Percentiles rank a stretch among this genome's conserved stretches.
Evolutionary conservation across 306 rosid genomes (phyloP).

Genomic region (Phaseolus lunatus): DNA sequence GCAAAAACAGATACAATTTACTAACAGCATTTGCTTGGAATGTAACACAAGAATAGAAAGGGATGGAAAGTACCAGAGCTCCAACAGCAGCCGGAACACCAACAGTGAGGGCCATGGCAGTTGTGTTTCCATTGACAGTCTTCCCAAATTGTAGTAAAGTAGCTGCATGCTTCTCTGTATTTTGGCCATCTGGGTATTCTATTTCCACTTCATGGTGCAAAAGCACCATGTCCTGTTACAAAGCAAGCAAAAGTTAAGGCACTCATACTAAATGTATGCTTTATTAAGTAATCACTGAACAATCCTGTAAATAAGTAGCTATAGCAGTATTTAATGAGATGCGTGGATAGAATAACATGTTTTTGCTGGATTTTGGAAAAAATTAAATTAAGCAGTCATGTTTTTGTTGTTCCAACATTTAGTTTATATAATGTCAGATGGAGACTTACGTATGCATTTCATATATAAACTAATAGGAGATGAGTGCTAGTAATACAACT

Average conservation of each 20-base stretch:
- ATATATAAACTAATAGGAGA: slow-evolving; percentile 2
- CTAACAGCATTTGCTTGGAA: slow-evolving; percentile 34
- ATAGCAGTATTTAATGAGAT: slow-evolving; percentile 3
- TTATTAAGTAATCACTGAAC: slow-evolving; percentile 9
- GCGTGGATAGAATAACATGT: not conserved
- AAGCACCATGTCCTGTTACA: slow-evolving; percentile 93
- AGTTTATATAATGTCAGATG: slow-evolving; percentile 8
- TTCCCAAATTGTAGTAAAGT: slow-evolving; percentile 90
- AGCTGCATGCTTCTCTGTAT: slow-evolving; percentile 71
- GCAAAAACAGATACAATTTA: slow-evolving; percentile 43
- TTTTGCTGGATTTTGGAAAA: slow-evolving; percentile 2
- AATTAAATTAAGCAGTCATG: slow-evolving; percentile 2
- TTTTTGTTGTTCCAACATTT: slow-evolving; percentile 9
- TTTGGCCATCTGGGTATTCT: slow-evolving; percentile 68
- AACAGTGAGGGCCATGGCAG: slow-evolving; percentile 96
- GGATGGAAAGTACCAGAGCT: slow-evolving; percentile 72
- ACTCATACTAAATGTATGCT: slow-evolving; percentile 11
- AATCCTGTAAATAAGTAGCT: slow-evolving; percentile 15
- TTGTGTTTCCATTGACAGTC: slow-evolving; percentile 63
- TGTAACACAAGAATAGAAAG: slow-evolving; percentile 23
- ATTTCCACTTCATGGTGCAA: slow-evolving; percentile 89
- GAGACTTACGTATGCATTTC: not conserved
- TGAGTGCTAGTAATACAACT: not conserved
- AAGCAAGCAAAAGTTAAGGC: slow-evolving; percentile 32
- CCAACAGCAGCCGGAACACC: slow-evolving; percentile 89